Percentiles rank a stretch among this genome's conserved stretches.
Conservation (phyloP, 495 filamentous ascomycete species). For the Wilcoxina mikolae region DNA sequence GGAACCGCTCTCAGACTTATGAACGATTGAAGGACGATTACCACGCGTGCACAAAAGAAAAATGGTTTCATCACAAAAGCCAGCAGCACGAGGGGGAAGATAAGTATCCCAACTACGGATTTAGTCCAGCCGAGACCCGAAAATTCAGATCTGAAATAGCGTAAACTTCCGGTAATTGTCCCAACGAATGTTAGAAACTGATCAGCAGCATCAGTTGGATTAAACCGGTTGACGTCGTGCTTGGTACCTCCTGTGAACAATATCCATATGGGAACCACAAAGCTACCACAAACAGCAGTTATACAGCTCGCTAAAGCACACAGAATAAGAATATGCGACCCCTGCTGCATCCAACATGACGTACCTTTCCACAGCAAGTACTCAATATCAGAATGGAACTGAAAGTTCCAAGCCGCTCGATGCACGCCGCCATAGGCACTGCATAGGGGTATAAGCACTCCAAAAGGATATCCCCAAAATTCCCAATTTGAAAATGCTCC, state of each 20-base stretch:
- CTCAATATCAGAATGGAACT: constrained; percentile 6
- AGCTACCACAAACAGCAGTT: background rate
- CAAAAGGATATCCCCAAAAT: background rate
- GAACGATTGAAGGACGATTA: background rate
- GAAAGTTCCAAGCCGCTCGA: constrained; percentile 3
- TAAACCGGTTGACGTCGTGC: no score
- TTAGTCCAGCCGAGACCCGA: background rate
- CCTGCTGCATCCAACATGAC: background rate
- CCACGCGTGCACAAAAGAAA: background rate
- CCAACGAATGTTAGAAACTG: background rate
- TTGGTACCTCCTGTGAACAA: no score
- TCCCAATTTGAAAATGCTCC: no score
- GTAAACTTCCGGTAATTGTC: background rate
- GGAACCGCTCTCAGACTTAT: background rate
- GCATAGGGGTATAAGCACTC: background rate
- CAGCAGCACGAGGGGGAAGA: background rate
- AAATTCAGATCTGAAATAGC: no score
- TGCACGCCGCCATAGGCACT: constrained; percentile 4
- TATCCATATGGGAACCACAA: background rate
- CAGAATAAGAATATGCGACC: background rate
- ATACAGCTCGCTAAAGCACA: no score
- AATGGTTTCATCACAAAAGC: constrained; percentile 1
- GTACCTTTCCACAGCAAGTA: constrained; percentile 5
- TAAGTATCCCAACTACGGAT: background rate
- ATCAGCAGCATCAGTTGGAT: no score